phyloP scores from a whole-genome alignment of 2,329 filamentous ascomycete genomes.

The Epichloe hybrida region DNA sequence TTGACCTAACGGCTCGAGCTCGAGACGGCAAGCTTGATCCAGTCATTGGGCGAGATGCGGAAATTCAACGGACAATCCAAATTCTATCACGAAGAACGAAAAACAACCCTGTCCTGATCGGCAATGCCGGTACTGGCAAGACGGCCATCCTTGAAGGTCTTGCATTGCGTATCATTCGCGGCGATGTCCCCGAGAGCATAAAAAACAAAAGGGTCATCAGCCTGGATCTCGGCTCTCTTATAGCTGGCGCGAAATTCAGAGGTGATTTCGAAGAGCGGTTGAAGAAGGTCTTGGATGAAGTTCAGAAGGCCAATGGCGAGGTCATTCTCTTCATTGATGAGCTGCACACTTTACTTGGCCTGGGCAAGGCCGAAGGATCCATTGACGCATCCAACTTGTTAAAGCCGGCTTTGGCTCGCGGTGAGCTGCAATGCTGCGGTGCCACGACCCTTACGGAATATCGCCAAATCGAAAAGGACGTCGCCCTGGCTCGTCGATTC shows the following conservation, averaged over 20 bases:
- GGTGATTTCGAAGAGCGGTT: conserved; percentile 93
- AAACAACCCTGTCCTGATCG: conserved; percentile 92
- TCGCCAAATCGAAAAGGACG: conserved; percentile 87
- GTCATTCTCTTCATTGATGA: conserved; percentile 95
- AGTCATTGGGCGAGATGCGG: conserved; percentile 81
- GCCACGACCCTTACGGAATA: conserved; percentile 92
- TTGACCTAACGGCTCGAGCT: conserved; percentile 78
- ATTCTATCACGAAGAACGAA: conserved; percentile 86
- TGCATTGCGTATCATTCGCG: conserved; percentile 76
- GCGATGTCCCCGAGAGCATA: conserved; percentile 90
- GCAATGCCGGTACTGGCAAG: conserved; percentile 82
- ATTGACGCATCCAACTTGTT: conserved; percentile 93
- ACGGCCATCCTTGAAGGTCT: conserved; percentile 87
- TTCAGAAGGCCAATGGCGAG: conserved; percentile 74
- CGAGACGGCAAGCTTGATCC: conserved; percentile 86
- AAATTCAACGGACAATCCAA: conserved; percentile 91
- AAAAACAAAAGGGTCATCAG: conserved; percentile 86
- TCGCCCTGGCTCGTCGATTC: conserved; percentile 80
- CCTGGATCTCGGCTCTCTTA: conserved; percentile 79
- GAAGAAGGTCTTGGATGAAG: conserved; percentile 83
- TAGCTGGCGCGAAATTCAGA: conserved; percentile 88
- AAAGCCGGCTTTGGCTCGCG: conserved; percentile 84
- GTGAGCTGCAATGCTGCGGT: conserved; percentile 88
- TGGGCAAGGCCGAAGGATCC: conserved; percentile 90
- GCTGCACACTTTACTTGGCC: conserved; percentile 75